Conservation (phyloP, 1,139 yeast genomes). For the Yamadazyma mexicana region DNA sequence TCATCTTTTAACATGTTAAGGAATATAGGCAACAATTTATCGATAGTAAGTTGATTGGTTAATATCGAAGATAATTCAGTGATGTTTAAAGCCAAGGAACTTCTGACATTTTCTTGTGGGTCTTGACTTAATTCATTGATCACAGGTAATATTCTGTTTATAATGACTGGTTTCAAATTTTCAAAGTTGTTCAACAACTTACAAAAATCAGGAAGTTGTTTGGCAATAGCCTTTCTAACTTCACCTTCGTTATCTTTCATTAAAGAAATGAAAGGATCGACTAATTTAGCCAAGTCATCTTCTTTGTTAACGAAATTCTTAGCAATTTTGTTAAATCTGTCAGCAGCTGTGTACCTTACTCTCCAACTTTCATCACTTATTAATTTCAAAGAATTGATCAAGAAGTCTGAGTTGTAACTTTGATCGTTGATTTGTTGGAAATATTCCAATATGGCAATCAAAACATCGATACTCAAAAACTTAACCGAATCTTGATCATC, state of each 20-base stretch:
- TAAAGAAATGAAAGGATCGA: constrained; percentile 68
- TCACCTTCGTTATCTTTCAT: constrained; percentile 96
- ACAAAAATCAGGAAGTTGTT: constrained; percentile 84
- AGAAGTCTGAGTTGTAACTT: constrained; percentile 60
- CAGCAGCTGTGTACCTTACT: constrained; percentile 97
- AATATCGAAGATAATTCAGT: constrained; percentile 85
- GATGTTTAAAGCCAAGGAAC: constrained; percentile 85
- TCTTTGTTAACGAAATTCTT: constrained; percentile 57
- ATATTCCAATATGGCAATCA: constrained; percentile 69
- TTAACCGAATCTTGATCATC: constrained; percentile 97
- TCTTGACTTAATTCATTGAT: constrained; percentile 85
- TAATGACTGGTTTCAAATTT: constrained; percentile 52
- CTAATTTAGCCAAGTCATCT: constrained; percentile 54
- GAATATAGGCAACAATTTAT: constrained; percentile 81
- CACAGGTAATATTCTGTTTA: constrained; percentile 76
- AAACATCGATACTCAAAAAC: constrained; percentile 82
- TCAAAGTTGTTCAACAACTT: constrained; percentile 46
- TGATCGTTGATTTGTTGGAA: constrained; percentile 58
- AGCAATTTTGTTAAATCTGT: constrained; percentile 77
- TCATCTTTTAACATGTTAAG: constrained; percentile 95
- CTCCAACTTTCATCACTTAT: constrained; percentile 96
- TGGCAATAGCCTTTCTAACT: constrained; percentile 91
- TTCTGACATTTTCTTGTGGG: constrained; percentile 89
- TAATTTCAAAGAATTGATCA: constrained; percentile 58
- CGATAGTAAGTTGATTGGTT: constrained; percentile 82